phyloP scores from a whole-genome alignment of 768 basidiomycete species.

The Trametes coccinea region DNA sequence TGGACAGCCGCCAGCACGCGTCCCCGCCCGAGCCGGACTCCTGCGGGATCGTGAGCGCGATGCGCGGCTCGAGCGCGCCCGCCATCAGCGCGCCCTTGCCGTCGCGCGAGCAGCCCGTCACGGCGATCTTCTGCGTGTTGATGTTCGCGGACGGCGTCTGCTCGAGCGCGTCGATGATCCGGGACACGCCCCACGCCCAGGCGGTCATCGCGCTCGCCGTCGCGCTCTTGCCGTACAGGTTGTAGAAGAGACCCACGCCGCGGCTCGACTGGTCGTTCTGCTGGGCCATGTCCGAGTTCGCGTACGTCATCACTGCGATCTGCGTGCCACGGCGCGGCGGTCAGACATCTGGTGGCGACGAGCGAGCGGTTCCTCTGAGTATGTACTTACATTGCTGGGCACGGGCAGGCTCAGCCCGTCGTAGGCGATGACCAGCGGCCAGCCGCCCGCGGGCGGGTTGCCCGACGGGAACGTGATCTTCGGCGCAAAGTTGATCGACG shows the following conservation, averaged over 20 bases:
- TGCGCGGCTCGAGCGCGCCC: conserved; percentile 58
- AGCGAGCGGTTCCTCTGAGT: conserved; percentile 11
- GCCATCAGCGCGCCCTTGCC: conserved; percentile 63
- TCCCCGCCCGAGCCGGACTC: conserved; percentile 63
- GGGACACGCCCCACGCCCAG: conserved; percentile 62
- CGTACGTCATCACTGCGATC: conserved; percentile 50
- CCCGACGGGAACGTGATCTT: conserved; percentile 48
- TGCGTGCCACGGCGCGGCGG: conserved; percentile 32
- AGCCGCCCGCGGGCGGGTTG: conserved; percentile 39
- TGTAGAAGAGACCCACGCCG: conserved; percentile 58
- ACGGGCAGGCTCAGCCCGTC: conserved; percentile 44
- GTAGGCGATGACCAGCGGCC: conserved; percentile 54
- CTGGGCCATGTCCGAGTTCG: conserved; percentile 55
- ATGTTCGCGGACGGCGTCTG: conserved; percentile 46
- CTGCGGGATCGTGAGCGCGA: conserved; percentile 61
- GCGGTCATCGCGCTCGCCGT: conserved; percentile 57
- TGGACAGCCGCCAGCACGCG: conserved; percentile 61
- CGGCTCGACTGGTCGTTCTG: conserved; percentile 48
- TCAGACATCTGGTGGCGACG: conserved; percentile 28
- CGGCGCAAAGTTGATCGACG: conserved; percentile 50
- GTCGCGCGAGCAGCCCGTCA: conserved; percentile 61
- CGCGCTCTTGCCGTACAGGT: conserved; percentile 48
- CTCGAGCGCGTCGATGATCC: conserved; percentile 63
- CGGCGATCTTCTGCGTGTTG: conserved; percentile 49
- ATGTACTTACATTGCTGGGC: conserved; percentile 28